Conservation (phyloP, 1,284 basidiomycete species). For the Ceratobasidium sp. region DNA sequence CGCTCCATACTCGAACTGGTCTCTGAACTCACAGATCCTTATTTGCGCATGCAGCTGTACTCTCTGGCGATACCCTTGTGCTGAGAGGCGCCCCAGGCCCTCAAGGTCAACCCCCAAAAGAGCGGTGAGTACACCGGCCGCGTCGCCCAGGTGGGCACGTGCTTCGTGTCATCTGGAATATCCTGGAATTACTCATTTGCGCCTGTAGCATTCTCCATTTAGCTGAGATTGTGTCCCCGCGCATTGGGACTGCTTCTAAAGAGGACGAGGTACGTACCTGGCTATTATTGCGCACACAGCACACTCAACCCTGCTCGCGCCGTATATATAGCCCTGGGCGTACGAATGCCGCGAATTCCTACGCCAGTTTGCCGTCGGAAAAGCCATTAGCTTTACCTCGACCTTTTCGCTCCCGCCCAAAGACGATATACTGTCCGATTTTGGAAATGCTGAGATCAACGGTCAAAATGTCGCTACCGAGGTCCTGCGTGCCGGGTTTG, state of each 20-base stretch:
- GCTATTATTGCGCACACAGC: background rate
- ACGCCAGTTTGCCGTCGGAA: conserved; percentile 86
- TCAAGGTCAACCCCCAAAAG: conserved; percentile 88
- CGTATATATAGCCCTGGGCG: conserved; percentile 77
- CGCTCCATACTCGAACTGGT: background rate
- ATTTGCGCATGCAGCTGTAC: conserved; percentile 70
- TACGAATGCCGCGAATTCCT: conserved; percentile 95
- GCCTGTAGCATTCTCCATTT: conserved; percentile 81
- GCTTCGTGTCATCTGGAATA: conserved; percentile 14
- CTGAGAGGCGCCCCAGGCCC: conserved; percentile 81
- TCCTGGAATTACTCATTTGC: conserved; percentile 30
- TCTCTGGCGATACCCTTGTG: conserved; percentile 90
- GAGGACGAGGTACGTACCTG: conserved; percentile 82
- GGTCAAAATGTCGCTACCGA: conserved; percentile 83
- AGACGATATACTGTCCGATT: conserved; percentile 75
- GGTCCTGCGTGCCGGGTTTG: conserved; percentile 90
- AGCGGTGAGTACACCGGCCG: conserved; percentile 70
- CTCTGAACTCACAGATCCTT: conserved; percentile 10
- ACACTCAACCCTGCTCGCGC: background rate
- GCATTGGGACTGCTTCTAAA: conserved; percentile 81
- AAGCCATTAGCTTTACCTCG: conserved; percentile 85
- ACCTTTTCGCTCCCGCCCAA: conserved; percentile 79
- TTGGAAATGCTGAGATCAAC: conserved; percentile 78
- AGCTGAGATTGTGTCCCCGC: conserved; percentile 84
- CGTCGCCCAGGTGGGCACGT: conserved; percentile 5